Base-by-base conservation (phyloP, 306 rosid genomes). In the Notholithocarpus densiflorus region DNA sequence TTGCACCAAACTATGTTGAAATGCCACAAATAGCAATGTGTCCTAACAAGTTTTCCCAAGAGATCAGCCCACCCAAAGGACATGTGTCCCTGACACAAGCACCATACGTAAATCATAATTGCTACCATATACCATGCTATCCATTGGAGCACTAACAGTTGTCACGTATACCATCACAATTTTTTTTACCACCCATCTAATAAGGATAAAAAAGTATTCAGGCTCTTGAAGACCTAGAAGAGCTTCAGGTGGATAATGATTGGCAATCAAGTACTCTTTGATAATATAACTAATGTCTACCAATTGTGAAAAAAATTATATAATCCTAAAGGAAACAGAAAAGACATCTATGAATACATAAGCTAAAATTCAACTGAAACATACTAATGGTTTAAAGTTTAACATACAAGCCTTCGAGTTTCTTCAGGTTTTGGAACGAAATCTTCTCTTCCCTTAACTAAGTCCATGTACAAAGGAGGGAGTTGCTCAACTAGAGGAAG, bases 401-500 rank as follows among this genome's bases (percentile, higher is more conserved):
- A 18, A 82, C 98, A 71, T 89, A 95, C 98, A 66, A 95, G 89
- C 84, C 87, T 86, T 13, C 88, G 89, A 56, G 98, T 92, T 85
- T 95, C 98, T 81, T 95, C 98, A 5, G 98, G 98, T 84, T 88
- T 92, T 73, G 98, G 98, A 74, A 40, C 82, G 74, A 95, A 92
- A 64, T 95, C 94, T 80, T 92, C 97, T 84, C 92, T 88, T 87
- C 98, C 98, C 68, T 90, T 90, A 62, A 87, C 91, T 79, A 95
- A 85, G 71, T 95, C 98, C 98, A 88, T 90, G 87, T 95, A 95
- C 90, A 95, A 77, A 55, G 98, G 98, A 75, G 97, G 98, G 57
- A 95, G 94, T 83, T 95, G 98, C 91, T 91, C 98, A 80, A 95
- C 92, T 76, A 95, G 86, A 80, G 98, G 98, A 84, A 93, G 87